Conservation (phyloP, 176 grass and related monocot species). For the Juncus inflexus region DNA sequence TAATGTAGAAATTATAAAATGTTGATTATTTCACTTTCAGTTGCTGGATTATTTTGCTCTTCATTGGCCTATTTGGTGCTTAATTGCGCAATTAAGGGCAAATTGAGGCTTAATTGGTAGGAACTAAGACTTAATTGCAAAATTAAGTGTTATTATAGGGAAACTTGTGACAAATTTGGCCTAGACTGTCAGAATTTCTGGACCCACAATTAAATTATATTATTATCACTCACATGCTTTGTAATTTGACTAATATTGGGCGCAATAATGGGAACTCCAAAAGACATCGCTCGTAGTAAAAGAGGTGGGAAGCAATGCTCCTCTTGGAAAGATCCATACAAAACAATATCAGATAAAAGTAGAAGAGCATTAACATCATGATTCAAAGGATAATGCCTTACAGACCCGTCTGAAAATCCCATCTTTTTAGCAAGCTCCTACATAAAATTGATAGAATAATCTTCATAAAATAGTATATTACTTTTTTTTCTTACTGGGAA, state of each 20-base stretch:
- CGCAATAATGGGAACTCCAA: conserved; percentile 66
- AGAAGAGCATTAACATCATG: conserved; percentile 57
- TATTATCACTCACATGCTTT: conserved; percentile 65
- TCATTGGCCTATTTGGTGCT: not conserved
- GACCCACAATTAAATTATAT: too few relatives aligned
- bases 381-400: conserved; percentile 69
- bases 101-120: not conserved
- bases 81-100: not conserved
- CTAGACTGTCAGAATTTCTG: not conserved
- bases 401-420: conserved; percentile 61
- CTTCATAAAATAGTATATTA: not conserved
- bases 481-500: too few relatives aligned
- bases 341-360: conserved; percentile 62
- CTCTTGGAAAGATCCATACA: conserved; percentile 70
- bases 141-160: too few relatives aligned
- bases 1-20: not conserved
- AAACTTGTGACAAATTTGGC: not conserved
- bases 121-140: not conserved
- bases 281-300: conserved; percentile 74
- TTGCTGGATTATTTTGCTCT: not conserved
- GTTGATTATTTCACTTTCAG: conserved; percentile 1
- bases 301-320: conserved; percentile 85
- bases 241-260: conserved; percentile 81
- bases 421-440: conserved; percentile 72
- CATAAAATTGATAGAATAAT: conserved; percentile 27